Base-by-base conservation (phyloP, 2,329 filamentous ascomycete species). In the Aspergillus pseudoglaucus region DNA sequence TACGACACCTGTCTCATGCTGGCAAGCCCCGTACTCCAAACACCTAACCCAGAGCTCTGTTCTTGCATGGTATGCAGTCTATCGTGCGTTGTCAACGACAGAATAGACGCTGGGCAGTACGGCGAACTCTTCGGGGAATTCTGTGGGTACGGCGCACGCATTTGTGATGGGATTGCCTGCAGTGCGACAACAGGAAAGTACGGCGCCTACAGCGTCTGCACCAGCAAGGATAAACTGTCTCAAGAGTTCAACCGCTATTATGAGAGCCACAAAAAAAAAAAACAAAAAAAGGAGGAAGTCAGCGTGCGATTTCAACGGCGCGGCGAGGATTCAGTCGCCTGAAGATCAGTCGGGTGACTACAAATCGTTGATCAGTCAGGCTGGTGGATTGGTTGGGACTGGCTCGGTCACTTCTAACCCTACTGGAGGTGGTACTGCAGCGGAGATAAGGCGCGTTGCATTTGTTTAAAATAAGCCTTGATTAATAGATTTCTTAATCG, bases 31-130 rank as follows among this genome's bases (percentile, higher is more conserved):
- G 85, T 97, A 17, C 93, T 93, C 20, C 91, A 90, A 4, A 81
- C 80, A 4, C 89, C 89, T 49, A 88, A 96, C 72, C 61, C 79
- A 44, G 61, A 80, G 41, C 82, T 94, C 37, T 97, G 91, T 78
- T 69, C 75, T 46, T 98, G 93, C 80, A 94, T 95, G 85, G 78
- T 80, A 66, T 75, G 79, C 51, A 81, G 81, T 40, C 73, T 93
- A 47, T 72, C 73, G 46, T 97, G 93, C 73, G 78, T 79, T 15
- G 80, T 88, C 50, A 73, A 78, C 23, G 66, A 74, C 41, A 58
- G 54, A 10, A 50, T 65, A 42, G 33, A 45, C 6, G 46, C 48
- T 15, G 39, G 47, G 12, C 54, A 61, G 41, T 52, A 62, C 49
- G 49, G 51, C 5, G 72, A 77, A 17, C 78, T 95, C 56, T 95